Conservation (phyloP, 2,329 filamentous ascomycete species). For the Botrytis paeoniae region DNA sequence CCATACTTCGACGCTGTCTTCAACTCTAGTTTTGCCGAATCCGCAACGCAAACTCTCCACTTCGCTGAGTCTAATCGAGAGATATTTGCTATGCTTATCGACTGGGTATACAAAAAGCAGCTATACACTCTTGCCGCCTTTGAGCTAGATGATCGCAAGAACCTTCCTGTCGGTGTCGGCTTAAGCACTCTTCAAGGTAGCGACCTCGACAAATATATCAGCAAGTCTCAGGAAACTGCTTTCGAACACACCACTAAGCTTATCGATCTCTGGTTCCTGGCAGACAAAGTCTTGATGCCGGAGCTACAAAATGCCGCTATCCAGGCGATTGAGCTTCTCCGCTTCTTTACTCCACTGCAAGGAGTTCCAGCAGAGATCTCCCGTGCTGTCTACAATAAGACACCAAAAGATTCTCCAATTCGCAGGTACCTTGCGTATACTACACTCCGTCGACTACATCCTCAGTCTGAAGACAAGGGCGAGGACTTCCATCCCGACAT, state of each 20-base stretch:
- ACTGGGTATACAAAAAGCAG: neutral
- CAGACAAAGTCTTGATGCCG: slow-evolving; percentile 1
- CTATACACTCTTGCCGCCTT: neutral
- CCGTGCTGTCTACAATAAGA: neutral
- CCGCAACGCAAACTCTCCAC: neutral
- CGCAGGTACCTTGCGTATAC: neutral
- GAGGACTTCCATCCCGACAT: neutral
- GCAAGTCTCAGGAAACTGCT: neutral
- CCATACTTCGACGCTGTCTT: slow-evolving; percentile 18
- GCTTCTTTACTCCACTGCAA: neutral
- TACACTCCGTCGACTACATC: slow-evolving; percentile 2
- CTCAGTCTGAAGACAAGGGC: neutral
- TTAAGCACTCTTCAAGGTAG: neutral
- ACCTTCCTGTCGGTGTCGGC: neutral
- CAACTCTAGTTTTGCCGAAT: slow-evolving; percentile 15
- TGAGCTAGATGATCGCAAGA: neutral
- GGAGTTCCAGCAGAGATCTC: neutral
- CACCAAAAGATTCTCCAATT: neutral
- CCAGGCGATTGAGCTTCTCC: neutral
- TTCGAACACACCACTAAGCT: neutral
- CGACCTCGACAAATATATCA: neutral
- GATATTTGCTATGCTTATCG: neutral
- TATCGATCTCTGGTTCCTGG: slow-evolving; percentile 7
- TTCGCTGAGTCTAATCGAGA: neutral
- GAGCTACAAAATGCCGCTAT: neutral